Base-by-base conservation (phyloP, 2,329 filamentous ascomycete genomes). In the Trichoderma koningii region DNA sequence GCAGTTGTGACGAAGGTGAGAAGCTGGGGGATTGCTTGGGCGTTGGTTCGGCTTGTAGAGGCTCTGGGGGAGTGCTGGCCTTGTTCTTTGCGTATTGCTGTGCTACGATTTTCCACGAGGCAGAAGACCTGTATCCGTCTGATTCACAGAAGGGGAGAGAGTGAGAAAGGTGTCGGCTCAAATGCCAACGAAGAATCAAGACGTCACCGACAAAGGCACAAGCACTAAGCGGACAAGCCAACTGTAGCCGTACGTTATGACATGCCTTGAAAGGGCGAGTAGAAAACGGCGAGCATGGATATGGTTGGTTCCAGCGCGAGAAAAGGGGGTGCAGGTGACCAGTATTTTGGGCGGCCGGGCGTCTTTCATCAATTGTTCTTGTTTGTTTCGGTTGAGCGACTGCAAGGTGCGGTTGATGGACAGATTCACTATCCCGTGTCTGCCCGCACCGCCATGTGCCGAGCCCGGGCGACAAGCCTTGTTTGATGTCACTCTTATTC, bases 361-460 rank as follows among this genome's bases (percentile, higher is more conserved):
- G 30, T 34, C 30, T 34, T 28, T 7, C 28, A 7, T 7, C 28
- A 7, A 9, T 38, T 38, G 34, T 38, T 38, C 34, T 38, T 38
- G 12, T 38, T 38, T 38, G 34, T 38, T 38, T 38, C 12, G 34
- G 34, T 38, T 38, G 12, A 38, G 12, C 1, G 34, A 38, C 34
- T 38, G 34, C 10, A 9, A 38, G 14, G 34, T 14, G 34, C 34
- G 34, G 34, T 38, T 38, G 34, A 38, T 30, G 7, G 5, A 19
- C 30, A 44, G 30, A 10, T 12, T 19, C n/a, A 17, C 38, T 34
- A 34, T 14, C 34, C 41, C 60, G 60, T 63, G 23, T 55, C 60
- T 63, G 60, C 60, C 60, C 60, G 60, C 60, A 41, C 60, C 48
- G 51, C 60, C 51, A 44, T 55, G 47, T 63, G 60, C 60, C 60